Conservation (phyloP, 176 grass and related monocot genomes). For the Tillandsia fasciculata region DNA sequence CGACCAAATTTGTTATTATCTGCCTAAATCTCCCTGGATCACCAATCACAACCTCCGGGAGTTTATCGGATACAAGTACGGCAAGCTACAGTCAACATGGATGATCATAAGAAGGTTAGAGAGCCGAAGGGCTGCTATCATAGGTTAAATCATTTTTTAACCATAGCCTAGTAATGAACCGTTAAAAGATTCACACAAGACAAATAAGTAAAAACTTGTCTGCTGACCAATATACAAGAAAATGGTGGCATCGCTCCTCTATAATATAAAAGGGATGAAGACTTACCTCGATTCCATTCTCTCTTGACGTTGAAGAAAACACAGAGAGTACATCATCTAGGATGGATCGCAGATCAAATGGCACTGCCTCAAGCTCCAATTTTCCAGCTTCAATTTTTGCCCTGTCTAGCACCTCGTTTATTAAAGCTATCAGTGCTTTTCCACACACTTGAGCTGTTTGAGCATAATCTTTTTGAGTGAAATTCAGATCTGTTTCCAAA, state of each 20-base stretch:
- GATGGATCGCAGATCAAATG: conserved; percentile 68
- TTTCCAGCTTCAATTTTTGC: conserved; percentile 97
- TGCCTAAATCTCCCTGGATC: conserved; percentile 91
- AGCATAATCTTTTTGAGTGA: conserved; percentile 81
- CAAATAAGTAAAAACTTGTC: neutral
- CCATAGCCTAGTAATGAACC: too few relatives aligned
- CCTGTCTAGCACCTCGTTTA: conserved; percentile 95
- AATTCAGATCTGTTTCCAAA: conserved; percentile 69
- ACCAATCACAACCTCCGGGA: conserved; percentile 72
- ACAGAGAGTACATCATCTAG: conserved; percentile 90
- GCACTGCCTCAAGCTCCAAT: conserved; percentile 76
- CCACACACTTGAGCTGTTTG: conserved; percentile 87
- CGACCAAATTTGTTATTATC: conserved; percentile 93
- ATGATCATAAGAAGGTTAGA: conserved; percentile 15
- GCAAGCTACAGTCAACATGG: conserved; percentile 53
- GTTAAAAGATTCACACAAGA: too few relatives aligned
- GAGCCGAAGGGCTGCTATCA: neutral
- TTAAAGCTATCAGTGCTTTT: conserved; percentile 73
- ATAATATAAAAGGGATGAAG: conserved; percentile 6
- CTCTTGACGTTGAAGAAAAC: conserved; percentile 91
- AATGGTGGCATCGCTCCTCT: neutral
- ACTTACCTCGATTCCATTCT: conserved; percentile 85
- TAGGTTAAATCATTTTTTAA: too few relatives aligned
- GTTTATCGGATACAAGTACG: conserved; percentile 75
- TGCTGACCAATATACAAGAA: neutral